phyloP scores from a whole-genome alignment of 2,329 filamentous ascomycete species.

The Claviceps arundinis region DNA sequence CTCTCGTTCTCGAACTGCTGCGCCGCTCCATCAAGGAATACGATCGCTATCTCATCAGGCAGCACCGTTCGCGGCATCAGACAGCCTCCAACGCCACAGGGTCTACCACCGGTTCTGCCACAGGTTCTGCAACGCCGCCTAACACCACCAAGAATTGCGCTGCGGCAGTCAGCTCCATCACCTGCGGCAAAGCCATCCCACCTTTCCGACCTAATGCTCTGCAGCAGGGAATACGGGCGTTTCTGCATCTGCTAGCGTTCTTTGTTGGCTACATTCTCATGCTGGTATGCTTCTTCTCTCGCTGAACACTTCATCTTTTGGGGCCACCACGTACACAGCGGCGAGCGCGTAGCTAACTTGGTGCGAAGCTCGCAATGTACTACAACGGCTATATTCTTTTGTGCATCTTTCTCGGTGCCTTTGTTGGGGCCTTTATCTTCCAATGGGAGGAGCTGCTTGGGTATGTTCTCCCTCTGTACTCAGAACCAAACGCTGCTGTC shows the following conservation, averaged over 20 bases:
- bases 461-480: slow-evolving; percentile 10
- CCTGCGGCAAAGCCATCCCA: slow-evolving; percentile 10
- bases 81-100: slow-evolving; percentile 4
- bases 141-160: slow-evolving; percentile 11
- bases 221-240: slow-evolving; percentile 53
- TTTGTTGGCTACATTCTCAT: slow-evolving; percentile 69
- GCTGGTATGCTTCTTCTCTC: slow-evolving; percentile 27
- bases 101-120: not conserved
- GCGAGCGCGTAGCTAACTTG: not conserved
- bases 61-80: slow-evolving; percentile 27
- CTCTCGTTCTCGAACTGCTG: slow-evolving; percentile 57
- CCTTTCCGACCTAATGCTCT: slow-evolving; percentile 42
- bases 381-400: slow-evolving; percentile 66
- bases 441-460: slow-evolving; percentile 47
- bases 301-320: too few species aligned
- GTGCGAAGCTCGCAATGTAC: slow-evolving; percentile 37
- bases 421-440: slow-evolving; percentile 59
- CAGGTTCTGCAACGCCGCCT: not conserved
- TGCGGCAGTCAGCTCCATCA: slow-evolving; percentile 2
- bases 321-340: too few species aligned
- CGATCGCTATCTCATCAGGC: slow-evolving; percentile 50
- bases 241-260: slow-evolving; percentile 59
- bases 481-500: too few species aligned
- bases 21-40: slow-evolving; percentile 60
- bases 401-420: slow-evolving; percentile 66